Evolutionary conservation across 306 rosid species (phyloP).

Genomic region (Cajanus cajan): DNA sequence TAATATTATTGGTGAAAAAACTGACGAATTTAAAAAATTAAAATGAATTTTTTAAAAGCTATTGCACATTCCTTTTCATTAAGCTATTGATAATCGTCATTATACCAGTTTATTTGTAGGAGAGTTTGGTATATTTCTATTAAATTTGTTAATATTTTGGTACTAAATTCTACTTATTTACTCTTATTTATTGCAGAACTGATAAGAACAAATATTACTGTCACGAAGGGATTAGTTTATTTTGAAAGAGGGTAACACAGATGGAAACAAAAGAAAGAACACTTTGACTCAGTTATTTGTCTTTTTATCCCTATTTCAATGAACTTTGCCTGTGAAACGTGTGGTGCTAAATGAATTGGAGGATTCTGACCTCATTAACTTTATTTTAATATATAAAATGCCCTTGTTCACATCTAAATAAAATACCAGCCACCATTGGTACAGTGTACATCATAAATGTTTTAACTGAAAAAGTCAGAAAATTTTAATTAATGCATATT

Average conservation of each 20-base stretch:
- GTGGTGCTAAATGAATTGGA: neutral
- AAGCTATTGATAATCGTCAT: no score
- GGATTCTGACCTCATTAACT: neutral
- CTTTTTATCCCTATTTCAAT: neutral
- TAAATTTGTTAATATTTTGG: neutral
- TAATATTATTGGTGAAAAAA: no score
- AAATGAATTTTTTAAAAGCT: no score
- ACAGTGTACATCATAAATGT: neutral
- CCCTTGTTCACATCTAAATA: neutral
- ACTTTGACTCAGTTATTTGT: constrained; percentile 15
- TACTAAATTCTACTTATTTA: neutral
- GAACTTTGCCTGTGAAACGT: constrained; percentile 24
- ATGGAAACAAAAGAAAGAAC: neutral
- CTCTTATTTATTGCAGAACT: neutral
- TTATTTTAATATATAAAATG: neutral
- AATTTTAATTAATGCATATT: no score
- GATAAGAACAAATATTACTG: neutral
- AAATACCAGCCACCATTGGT: neutral
- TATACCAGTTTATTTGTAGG: no score
- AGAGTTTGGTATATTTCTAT: neutral
- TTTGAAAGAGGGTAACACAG: neutral
- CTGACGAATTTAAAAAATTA: no score
- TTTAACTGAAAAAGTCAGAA: no score
- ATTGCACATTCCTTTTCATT: no score
- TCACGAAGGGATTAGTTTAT: neutral